These are phyloP conservation scores for Furcasterigmium furcatum DNA, from an alignment of 2,329 filamentous ascomycete genomes.

Conservation along the genomic window DNA sequence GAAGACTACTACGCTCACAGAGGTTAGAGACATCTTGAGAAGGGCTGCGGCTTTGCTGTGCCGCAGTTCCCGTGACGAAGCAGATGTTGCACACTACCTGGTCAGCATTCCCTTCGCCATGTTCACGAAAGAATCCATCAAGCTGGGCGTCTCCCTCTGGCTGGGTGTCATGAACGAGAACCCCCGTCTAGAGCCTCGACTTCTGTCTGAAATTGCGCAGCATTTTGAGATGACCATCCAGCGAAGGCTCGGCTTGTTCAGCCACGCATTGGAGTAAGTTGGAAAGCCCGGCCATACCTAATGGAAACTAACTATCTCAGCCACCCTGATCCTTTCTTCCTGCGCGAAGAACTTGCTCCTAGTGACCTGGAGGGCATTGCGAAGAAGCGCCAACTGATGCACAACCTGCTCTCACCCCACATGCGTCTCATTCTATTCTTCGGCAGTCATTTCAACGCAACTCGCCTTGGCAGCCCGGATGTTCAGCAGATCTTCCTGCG, in stretches of 20 bases:
- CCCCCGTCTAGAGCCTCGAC: conserved; percentile 77
- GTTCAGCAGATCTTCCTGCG: conserved; percentile 79
- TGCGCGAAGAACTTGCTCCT: conserved; percentile 89
- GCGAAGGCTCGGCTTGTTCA: conserved; percentile 78
- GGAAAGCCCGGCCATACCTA: too few relatives aligned
- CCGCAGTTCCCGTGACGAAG: conserved; percentile 70
- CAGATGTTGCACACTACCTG: conserved; percentile 78
- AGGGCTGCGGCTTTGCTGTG: conserved; percentile 85
- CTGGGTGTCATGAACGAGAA: conserved; percentile 97
- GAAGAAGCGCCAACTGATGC: conserved; percentile 73
- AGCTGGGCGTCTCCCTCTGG: conserved; percentile 93
- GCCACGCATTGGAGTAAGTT: conserved; percentile 58
- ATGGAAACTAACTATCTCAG: conserved; percentile 32
- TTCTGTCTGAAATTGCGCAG: conserved; percentile 82
- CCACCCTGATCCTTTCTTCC: conserved; percentile 83
- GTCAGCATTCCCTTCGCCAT: conserved; percentile 90
- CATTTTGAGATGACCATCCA: conserved; percentile 87
- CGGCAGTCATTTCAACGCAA: conserved; percentile 91
- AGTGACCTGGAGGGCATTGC: conserved; percentile 75
- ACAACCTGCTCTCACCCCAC: conserved; percentile 84
- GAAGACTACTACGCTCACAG: conserved; percentile 66
- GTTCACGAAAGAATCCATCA: conserved; percentile 94
- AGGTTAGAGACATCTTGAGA: conserved; percentile 78
- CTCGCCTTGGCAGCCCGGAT: conserved; percentile 78
- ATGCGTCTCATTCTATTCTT: conserved; percentile 84